Base-by-base conservation (phyloP, 2,329 filamentous ascomycete genomes). In the Neopestalotiopsis clavispora region DNA sequence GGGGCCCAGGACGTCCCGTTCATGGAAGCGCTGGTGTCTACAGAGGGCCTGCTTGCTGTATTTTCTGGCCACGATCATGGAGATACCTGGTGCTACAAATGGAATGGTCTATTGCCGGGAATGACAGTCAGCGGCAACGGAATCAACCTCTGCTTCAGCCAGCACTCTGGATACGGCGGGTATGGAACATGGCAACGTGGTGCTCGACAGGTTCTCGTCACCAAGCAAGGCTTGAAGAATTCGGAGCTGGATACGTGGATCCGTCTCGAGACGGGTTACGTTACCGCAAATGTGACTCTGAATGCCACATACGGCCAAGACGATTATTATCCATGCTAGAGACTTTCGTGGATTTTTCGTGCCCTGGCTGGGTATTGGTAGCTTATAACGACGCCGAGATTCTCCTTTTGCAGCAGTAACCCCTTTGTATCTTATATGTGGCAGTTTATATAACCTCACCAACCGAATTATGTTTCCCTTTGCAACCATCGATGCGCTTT, bases 51-150 rank as follows among this genome's bases (percentile, higher is more conserved):
- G 14, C 84, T 89, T 59, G 88, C 81, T 0, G 73, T 91, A 4
- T 91, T 92, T 76, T 85, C 84, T 4, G 91, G 90, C 0, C 91
- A 94, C 71, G 90, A 92, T 71, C 91, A 93, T 69, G 87, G 87
- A 0, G 82, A 88, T 69, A 84, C 86, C 2, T 90, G 88, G 87
- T 90, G 87, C 72, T 84, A 81, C 67, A 83, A 80, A 69, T 87
- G 84, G 85, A 77, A 84, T 14, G 66, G 40, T 1, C 42, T 72
- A 12, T 74, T 80, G 1, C 71, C 72, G 9, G 74, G 70, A 4
- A 75, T 78, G 73, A 73, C 73, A 1, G 76, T 80, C 1, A 72
- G 76, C 1, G 78, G 74, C 77, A 85, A 80, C 78, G 83, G 79
- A 13, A 60, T 80, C 10, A 77, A 73, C 59, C 72, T 87, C 10